Evolutionary conservation across 495 filamentous ascomycete species (phyloP), one percentile per base, ranked within the genome.

Genomic region (Penicillium malachiteum): DNA sequence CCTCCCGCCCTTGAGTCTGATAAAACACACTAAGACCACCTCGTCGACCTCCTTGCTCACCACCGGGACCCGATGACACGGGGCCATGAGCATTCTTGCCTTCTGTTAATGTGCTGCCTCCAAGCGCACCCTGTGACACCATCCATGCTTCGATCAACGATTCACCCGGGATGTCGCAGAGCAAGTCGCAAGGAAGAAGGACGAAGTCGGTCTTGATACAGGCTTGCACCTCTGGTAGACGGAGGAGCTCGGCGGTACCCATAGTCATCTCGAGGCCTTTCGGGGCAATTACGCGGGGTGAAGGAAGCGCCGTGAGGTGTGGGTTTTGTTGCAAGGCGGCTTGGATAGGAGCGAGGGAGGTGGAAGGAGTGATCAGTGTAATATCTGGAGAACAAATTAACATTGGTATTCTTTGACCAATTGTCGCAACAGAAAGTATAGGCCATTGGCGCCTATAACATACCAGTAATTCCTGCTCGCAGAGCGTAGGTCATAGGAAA

Each of bases 401-500:
- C 30, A 16, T n/a, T 38, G 7, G 8, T 3, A 9, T 13, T 12
- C 17, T 26, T 26, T 4, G 21, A 26, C n/a, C n/a, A n/a, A n/a
- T n/a, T n/a, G n/a, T n/a, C n/a, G n/a, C n/a, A n/a, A n/a, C n/a
- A 4, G 21, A 2, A 26, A 26, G 1, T 26, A 4, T 4, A 26
- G 4, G 4, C 21, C 21, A 26, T 26, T 26, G 4, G 21, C 21
- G 21, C 21, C 26, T 11, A 33, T 33, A 14, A 64, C 75, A 68
- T 72, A 92, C 90, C 83, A 62, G 87, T 88, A 55, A 96, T 84
- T 55, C 91, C 92, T 68, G 87, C 87, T 14, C 90, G 79, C 68
- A 92, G 88, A 64, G 91, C 96, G 75, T 89, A 97, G 56, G 96
- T 91, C 43, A 98, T 78, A 0, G 90, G 85, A 70, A 96, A 97